Evolutionary conservation across 306 rosid species (phyloP), one percentile per base, ranked within the genome.

Genomic region (Malus sieversii): DNA sequence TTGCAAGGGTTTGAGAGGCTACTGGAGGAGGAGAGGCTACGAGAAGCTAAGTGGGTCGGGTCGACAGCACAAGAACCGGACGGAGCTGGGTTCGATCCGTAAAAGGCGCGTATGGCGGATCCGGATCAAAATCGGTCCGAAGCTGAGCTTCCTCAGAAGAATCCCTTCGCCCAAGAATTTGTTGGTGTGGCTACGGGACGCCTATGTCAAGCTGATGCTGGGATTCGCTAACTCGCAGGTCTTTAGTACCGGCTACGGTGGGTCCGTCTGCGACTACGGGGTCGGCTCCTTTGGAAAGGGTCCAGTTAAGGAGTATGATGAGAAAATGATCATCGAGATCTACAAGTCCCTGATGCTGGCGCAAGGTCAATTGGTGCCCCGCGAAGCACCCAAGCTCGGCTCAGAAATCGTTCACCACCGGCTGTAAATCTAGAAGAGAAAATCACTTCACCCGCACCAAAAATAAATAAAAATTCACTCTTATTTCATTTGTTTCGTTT

Each of bases 221-320:
- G 75, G 88, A 57, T 65, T 94, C 42, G 96, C 96, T 0, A 89
- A 75, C 82, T 87, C 97, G 20, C 83, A 88, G 12, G 83, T 78
- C 22, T 74, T 87, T 75, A 77, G 78, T 14, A 8, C 74, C 5
- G 82, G 82, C 1, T 90, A 77, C 67, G 90, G 88, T 14, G 87
- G 84, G 4, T 40, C 68, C 32, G 2, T 61, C 1, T 23, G 70
- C n/a, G 57, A 58, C 23, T 75, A 71, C 15, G 68, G 76, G 13
- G 16, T 53, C 10, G 75, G 68, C 4, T 80, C 73, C 11, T 77
- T 83, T 44, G 83, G 79, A 3, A 81, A 79, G 74, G 48, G 40
- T 20, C 79, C 87, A 20, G 18, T 74, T 2, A 92, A 92, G 88
- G 98, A 94, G 85, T 94, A 94, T 42, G 96, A 94, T 69, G 87